Conservation (phyloP, 805 yeast genomes). For the Tetrapisispora pingtungensis region DNA sequence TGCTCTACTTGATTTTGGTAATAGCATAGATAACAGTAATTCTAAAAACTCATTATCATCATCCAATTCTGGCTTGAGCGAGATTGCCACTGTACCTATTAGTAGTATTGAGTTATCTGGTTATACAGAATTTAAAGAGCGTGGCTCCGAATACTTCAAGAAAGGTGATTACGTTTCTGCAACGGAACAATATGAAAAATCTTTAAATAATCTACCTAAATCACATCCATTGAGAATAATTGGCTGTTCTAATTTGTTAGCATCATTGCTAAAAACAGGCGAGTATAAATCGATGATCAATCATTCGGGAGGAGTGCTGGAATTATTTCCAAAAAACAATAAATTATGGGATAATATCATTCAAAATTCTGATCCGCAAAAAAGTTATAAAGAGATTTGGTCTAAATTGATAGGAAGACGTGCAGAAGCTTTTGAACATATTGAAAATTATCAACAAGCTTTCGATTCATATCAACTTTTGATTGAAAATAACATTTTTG, state of each 20-base stretch:
- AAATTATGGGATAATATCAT: slow-evolving; percentile 37
- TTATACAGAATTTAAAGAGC: slow-evolving; percentile 39
- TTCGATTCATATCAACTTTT: slow-evolving; percentile 49
- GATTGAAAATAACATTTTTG: slow-evolving; percentile 57
- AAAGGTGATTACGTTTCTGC: slow-evolving; percentile 79
- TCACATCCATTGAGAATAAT: slow-evolving; percentile 58
- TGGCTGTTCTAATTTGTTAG: slow-evolving; percentile 65
- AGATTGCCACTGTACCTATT: slow-evolving; percentile 9
- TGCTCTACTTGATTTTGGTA: slow-evolving; percentile 15
- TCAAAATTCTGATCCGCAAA: slow-evolving; percentile 19
- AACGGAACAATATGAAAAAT: slow-evolving; percentile 44
- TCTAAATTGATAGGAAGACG: slow-evolving; percentile 54
- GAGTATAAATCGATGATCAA: slow-evolving; percentile 37
- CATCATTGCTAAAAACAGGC: slow-evolving; percentile 59
- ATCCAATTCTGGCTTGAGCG: neutral
- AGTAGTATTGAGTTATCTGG: slow-evolving; percentile 25
- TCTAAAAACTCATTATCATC: neutral
- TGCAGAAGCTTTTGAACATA: slow-evolving; percentile 78
- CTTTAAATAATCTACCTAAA: slow-evolving; percentile 48
- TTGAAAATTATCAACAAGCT: slow-evolving; percentile 62
- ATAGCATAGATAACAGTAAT: too few species aligned
- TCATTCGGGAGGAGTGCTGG: slow-evolving; percentile 25
- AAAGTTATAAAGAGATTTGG: slow-evolving; percentile 51
- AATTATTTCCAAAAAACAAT: slow-evolving; percentile 27
- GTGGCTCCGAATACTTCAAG: slow-evolving; percentile 56